These are phyloP conservation scores for Reutealis trisperma DNA, from an alignment of 345 rosid species.

Conservation along the genomic window DNA sequence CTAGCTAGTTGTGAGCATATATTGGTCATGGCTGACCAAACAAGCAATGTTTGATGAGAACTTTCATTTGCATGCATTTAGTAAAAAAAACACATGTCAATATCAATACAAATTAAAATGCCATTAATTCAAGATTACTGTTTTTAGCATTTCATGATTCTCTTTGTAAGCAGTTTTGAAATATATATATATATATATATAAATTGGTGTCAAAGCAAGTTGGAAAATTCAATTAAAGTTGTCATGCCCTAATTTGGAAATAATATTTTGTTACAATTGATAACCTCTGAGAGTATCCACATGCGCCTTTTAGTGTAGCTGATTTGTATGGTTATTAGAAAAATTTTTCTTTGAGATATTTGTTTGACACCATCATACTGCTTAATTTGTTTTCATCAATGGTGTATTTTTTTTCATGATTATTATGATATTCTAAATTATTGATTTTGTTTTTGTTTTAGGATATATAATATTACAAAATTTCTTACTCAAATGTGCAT, in stretches of 20 bases:
- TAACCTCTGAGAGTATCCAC: slow-evolving; percentile 26
- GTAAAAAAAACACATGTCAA: neutral
- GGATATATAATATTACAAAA: too few species aligned
- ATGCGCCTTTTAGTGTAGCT: slow-evolving; percentile 5
- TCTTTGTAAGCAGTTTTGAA: neutral
- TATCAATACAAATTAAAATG: slow-evolving; percentile 16
- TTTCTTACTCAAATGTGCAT: too few species aligned
- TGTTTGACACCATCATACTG: neutral
- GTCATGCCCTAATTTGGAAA: slow-evolving; percentile 22
- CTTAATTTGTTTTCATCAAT: too few species aligned
- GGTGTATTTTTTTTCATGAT: too few species aligned
- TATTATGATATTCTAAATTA: too few species aligned
- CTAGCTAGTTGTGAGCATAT: neutral
- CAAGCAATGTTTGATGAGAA: neutral
- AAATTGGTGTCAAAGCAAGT: slow-evolving; percentile 13
- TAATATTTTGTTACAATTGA: slow-evolving; percentile 3
- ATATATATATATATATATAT: neutral
- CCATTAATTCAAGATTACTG: slow-evolving; percentile 20
- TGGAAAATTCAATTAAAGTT: slow-evolving; percentile 23
- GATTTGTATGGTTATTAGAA: neutral
- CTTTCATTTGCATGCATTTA: neutral
- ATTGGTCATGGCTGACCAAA: slow-evolving; percentile 8
- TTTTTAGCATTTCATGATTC: slow-evolving; percentile 1
- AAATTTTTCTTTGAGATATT: neutral
- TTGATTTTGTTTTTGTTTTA: too few species aligned